Evolutionary conservation across 2,329 filamentous ascomycete species (phyloP), one percentile per base, ranked within the genome.

Genomic region (Clonostachys rhizophaga): DNA sequence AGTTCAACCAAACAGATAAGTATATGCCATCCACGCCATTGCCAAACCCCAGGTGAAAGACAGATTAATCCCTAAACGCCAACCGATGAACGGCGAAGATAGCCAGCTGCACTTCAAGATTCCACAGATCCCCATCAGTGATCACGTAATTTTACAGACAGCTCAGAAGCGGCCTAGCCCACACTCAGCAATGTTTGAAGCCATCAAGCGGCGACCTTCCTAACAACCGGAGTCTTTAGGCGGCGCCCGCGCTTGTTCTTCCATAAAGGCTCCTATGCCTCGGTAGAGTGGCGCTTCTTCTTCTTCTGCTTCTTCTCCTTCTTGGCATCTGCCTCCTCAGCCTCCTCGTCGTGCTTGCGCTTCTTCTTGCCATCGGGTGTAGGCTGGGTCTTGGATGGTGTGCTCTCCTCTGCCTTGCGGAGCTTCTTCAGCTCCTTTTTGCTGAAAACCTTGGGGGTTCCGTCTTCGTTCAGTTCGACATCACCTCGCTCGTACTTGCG

Each of bases 401-500:
- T 65, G 45, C 62, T 55, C 58, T 82, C 79, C 61, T 81, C 71
- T 52, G 75, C 68, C 70, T 86, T 87, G 69, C 79, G 82, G 49
- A 78, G 70, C 74, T 87, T 87, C 77, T 89, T 89, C 58, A 86
- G 66, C 42, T 88, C 84, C 71, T 89, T 89, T 76, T 89, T 89
- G 73, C 82, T 87, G 57, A 84, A 67, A 5, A 87, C 74, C 55
- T 80, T 75, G 39, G 86, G 82, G 45, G 76, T 83, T 48, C 86
- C 86, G 51, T 87, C 79, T 12, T 71, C 69, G 55, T 76, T 76
- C 53, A 90, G 70, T 61, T 81, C 74, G 53, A 91, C 86, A 59
- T 90, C 85, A 36, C 87, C 87, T 52, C 84, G 79, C 68, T 88
- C 86, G 55, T 83, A 83, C 76, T 90, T 90, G 64, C 84, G 78